Conservation (phyloP, 106 monocot genomes). For the Dioscorea alata region DNA sequence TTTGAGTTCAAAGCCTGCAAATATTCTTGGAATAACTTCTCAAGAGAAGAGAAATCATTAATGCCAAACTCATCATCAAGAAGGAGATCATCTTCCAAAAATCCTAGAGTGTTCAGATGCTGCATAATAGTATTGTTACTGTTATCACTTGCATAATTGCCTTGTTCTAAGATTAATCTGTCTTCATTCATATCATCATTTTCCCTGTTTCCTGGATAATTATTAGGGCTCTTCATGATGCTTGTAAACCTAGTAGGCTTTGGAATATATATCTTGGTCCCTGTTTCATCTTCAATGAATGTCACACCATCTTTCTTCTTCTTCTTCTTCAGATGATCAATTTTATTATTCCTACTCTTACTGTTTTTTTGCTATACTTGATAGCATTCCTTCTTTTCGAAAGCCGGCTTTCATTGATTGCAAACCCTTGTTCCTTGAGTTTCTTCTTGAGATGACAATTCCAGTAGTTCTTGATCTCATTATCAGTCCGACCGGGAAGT, state of each 20-base stretch:
- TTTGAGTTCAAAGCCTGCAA: constrained; percentile 12
- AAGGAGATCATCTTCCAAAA: neutral
- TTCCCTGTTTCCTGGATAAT: neutral
- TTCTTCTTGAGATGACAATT: too few relatives aligned
- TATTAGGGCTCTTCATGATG: neutral
- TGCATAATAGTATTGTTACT: neutral
- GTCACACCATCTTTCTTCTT: too few relatives aligned
- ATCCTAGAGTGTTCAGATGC: neutral
- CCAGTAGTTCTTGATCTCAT: constrained; percentile 41
- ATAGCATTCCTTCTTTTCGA: neutral
- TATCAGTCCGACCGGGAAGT: constrained; percentile 35
- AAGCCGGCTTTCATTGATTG: too few relatives aligned
- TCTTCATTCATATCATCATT: neutral
- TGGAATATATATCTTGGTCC: constrained; percentile 14
- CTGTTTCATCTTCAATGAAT: neutral
- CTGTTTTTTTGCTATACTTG: constrained; percentile 10
- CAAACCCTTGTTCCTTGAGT: too few relatives aligned
- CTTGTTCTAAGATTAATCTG: neutral
- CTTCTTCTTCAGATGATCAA: too few relatives aligned
- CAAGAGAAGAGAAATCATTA: constrained; percentile 1
- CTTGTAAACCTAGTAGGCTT: constrained; percentile 20
- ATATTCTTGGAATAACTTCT: constrained; percentile 20
- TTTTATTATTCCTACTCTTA: neutral
- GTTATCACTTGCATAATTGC: neutral
- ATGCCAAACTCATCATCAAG: neutral